These are phyloP conservation scores for Pythium utonaiense DNA, from an alignment of 352 stramenopile genomes.

Conservation along the genomic window DNA sequence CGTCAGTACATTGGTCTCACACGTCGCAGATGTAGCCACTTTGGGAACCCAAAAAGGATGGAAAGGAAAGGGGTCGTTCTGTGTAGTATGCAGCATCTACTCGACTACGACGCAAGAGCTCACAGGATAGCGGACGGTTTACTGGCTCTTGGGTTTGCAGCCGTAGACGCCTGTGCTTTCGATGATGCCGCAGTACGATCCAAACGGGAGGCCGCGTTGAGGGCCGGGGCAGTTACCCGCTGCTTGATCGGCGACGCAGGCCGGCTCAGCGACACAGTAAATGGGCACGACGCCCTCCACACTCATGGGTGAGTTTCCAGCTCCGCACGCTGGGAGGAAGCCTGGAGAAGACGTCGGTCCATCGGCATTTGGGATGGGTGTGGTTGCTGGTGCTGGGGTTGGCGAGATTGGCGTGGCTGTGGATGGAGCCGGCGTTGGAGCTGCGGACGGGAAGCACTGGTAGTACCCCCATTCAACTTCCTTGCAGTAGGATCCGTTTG, in stretches of 20 bases:
- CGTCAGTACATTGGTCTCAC: neutral
- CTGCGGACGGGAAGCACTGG: no score
- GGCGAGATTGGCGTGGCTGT: neutral
- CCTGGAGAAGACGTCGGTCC: neutral
- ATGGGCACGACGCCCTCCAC: constrained; percentile 14
- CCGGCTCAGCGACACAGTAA: constrained; percentile 16
- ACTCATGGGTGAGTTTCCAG: constrained; percentile 10
- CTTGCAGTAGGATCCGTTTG: constrained; percentile 13
- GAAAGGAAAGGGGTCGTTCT: no score
- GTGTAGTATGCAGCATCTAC: no score
- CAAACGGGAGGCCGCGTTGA: constrained; percentile 5
- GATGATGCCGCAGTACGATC: constrained; percentile 19
- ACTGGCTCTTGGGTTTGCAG: no score
- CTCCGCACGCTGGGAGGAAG: no score
- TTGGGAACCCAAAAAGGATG: neutral
- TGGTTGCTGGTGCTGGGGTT: neutral
- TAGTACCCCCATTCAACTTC: no score
- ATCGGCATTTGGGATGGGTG: neutral
- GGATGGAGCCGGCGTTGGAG: neutral
- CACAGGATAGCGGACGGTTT: no score
- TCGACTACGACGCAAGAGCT: no score
- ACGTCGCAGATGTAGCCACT: neutral
- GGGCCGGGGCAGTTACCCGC: constrained; percentile 11
- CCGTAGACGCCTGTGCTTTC: constrained; percentile 14
- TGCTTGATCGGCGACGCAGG: constrained; percentile 5